These are phyloP conservation scores for Elsinoe necatrix DNA, from an alignment of 2,329 filamentous ascomycete species.

Conservation along the genomic window DNA sequence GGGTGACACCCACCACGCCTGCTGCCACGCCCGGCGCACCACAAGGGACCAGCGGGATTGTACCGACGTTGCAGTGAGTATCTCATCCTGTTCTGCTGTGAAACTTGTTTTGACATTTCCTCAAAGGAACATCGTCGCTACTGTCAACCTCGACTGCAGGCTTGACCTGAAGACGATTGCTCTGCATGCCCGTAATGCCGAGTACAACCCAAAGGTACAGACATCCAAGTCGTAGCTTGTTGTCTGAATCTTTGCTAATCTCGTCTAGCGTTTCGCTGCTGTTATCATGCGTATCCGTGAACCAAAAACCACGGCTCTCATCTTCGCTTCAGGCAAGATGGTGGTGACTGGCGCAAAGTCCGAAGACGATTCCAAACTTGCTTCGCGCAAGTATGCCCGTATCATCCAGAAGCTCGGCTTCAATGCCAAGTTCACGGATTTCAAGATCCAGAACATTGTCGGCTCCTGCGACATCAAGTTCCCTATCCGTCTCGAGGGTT, in stretches of 20 bases:
- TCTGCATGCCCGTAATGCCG: constrained; percentile 92
- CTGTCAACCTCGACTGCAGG: constrained; percentile 95
- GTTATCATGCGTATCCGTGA: constrained; percentile 99
- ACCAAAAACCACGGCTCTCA: constrained; percentile 94
- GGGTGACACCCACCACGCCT: constrained; percentile 81
- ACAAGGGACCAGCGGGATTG: constrained; percentile 77
- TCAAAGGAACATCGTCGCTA: constrained; percentile 94
- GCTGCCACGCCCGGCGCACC: constrained; percentile 81
- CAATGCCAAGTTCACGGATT: constrained; percentile 98
- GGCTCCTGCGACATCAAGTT: constrained; percentile 99
- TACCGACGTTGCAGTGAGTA: constrained; percentile 95
- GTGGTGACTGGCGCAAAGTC: constrained; percentile 60
- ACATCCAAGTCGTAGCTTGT: constrained; percentile 15
- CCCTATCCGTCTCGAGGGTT: constrained; percentile 89
- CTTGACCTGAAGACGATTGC: constrained; percentile 98
- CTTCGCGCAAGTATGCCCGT: constrained; percentile 92
- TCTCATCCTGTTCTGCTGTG: constrained; percentile 31
- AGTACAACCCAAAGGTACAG: constrained; percentile 94
- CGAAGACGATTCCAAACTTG: constrained; percentile 95
- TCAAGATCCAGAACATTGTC: constrained; percentile 99
- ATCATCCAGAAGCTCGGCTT: constrained; percentile 99
- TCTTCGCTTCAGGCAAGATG: constrained; percentile 99
- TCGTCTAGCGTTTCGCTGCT: constrained; percentile 81
- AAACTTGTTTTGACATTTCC: constrained; percentile 34
- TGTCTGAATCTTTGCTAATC: constrained; percentile 35